Base-by-base conservation (phyloP, 208 protist species). In the Balamuthia mandrillaris region DNA sequence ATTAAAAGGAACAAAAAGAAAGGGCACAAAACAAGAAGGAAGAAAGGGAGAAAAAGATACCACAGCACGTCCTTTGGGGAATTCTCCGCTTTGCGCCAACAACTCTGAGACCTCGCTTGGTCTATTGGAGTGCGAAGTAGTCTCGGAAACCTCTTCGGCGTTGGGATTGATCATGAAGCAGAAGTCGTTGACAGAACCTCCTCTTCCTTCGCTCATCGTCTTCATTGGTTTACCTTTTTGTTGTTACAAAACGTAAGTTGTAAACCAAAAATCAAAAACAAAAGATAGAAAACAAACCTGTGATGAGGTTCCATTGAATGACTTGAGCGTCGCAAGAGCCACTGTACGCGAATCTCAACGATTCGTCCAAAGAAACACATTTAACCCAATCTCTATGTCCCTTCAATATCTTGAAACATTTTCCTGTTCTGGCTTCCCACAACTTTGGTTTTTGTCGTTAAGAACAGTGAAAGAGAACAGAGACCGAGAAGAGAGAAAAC, bases 341-440 rank as follows among this genome's bases (percentile, higher is more conserved):
- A 49, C 65, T 70, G 31, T 21, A 31, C 16, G 10, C n/a, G 10
- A 29, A 18, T 35, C 33, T 14, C 56, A 29, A 52, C 14, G 65
- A 35, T 35, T 35, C 24, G 24, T 74, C 65, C 27, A 51, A 74
- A 21, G 44, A 42, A 31, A 74, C 41, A 42, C 65, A 74, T 16
- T 42, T 35, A 12, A 74, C 51, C 65, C 65, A 74, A 18, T 74
- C 65, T 5, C 65, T 18, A 49, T 74, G 65, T 18, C 65, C 65
- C 24, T 35, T 10, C 1, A 74, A 14, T 1, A 42, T 74, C 14
- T 7, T 74, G 3, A 74, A 14, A 42, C 65, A 74, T 42, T 74
- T 74, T 35, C 44, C 41, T 42, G 65, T 74, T 18, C 65, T 35
- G 10, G 65, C 65, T n/a, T 74, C 65, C 65, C 65, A 74, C 65